A percentile compares a stretch with the other conserved stretches of the same genome.
Conservation (phyloP, 2,329 filamentous ascomycete species). For the Pseudocercospora fijiensis region DNA sequence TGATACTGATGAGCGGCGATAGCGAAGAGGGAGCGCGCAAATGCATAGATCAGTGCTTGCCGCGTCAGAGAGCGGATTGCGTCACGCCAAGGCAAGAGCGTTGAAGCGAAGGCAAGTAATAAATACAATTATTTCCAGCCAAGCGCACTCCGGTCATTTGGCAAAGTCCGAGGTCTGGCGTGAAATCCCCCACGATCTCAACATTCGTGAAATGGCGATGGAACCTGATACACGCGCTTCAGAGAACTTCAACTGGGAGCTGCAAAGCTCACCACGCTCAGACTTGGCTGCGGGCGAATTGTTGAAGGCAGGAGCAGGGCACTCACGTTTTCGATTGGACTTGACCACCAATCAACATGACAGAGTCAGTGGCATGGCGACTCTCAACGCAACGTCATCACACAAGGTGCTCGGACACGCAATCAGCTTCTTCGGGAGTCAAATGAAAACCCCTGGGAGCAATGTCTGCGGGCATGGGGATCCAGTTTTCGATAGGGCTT, state of each 20-base stretch:
- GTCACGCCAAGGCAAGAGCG: not conserved
- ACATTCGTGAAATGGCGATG: not conserved
- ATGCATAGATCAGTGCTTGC: not conserved
- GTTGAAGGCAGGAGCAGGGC: not conserved
- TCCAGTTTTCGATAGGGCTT: not conserved
- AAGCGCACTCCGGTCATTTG: not conserved
- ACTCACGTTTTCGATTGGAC: not conserved
- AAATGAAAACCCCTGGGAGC: not conserved
- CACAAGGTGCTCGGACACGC: not conserved
- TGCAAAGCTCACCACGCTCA: not conserved
- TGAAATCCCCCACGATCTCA: not conserved
- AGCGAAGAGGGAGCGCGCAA: not conserved
- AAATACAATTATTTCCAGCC: not conserved
- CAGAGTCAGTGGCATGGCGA: not conserved
- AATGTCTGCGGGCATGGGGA: not conserved
- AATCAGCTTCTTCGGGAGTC: not conserved
- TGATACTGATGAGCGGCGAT: not conserved
- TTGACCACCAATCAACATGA: not conserved
- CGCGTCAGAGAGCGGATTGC: not conserved
- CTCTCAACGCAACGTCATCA: not conserved
- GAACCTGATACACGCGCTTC: not conserved
- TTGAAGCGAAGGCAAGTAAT: not conserved
- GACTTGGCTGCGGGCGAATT: not conserved
- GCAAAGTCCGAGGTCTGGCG: not conserved
- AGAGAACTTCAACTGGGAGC: not conserved